Conservation (phyloP, 1,284 basidiomycete genomes). For the Trichosporon faecale region DNA sequence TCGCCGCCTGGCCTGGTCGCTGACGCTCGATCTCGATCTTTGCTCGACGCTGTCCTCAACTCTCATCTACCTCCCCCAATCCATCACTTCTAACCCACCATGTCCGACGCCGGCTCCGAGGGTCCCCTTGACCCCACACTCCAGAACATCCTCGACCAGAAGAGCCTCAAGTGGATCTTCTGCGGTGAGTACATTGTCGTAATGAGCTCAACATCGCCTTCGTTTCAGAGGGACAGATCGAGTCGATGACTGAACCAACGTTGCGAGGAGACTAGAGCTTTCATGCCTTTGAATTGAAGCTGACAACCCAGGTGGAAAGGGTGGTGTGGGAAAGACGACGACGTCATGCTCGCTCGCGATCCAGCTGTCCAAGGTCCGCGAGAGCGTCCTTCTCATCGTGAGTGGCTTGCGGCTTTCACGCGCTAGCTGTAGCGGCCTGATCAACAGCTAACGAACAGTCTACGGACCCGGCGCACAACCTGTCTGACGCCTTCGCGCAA, state of each 20-base stretch:
- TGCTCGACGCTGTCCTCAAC: background rate
- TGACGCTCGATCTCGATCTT: background rate
- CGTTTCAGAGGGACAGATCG: no score
- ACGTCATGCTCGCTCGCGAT: conserved; percentile 95
- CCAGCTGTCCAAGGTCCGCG: conserved; percentile 77
- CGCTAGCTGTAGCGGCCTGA: background rate
- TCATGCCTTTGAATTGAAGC: background rate
- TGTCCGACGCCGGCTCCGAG: conserved; percentile 36
- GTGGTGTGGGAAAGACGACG: conserved; percentile 90
- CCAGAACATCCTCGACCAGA: conserved; percentile 85
- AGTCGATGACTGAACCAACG: no score
- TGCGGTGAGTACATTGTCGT: conserved; percentile 67
- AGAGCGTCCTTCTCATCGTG: conserved; percentile 91
- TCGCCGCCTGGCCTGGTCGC: background rate
- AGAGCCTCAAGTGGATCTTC: conserved; percentile 89
- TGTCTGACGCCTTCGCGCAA: conserved; percentile 97
- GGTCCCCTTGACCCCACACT: conserved; percentile 67
- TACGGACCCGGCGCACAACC: conserved; percentile 97
- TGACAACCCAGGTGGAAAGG: conserved; percentile 74
- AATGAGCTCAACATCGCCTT: no score
- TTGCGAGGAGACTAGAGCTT: background rate
- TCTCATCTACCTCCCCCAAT: background rate
- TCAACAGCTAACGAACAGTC: conserved; percentile 61
- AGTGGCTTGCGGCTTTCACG: conserved; percentile 44
- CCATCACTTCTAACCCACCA: background rate